Percentiles rank a stretch among this genome's conserved stretches.
These are phyloP conservation scores for Rhizophora apiculata DNA, from an alignment of 345 rosid species.

Conservation along the genomic window DNA sequence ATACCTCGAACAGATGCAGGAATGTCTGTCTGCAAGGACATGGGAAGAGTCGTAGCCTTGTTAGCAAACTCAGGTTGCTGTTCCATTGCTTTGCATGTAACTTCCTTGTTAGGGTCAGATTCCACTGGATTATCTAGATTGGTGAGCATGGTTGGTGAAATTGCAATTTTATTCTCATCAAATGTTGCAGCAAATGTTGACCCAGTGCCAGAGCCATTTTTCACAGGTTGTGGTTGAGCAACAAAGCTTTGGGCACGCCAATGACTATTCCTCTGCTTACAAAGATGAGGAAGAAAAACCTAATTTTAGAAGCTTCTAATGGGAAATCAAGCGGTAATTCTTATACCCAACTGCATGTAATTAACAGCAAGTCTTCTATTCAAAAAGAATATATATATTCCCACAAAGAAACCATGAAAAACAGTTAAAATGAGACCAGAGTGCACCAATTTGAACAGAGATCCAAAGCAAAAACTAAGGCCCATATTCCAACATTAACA, in stretches of 20 bases:
- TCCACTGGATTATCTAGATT: slow-evolving; percentile 46
- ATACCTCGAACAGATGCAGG: slow-evolving; percentile 32
- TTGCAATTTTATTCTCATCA: slow-evolving; percentile 51
- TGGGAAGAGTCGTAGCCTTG: slow-evolving; percentile 37
- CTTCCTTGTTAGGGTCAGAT: slow-evolving; percentile 51
- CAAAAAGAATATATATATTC: too few species aligned
- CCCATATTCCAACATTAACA: neutral
- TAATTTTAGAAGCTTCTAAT: neutral
- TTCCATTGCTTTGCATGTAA: slow-evolving; percentile 41
- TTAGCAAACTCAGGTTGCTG: slow-evolving; percentile 51
- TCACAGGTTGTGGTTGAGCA: slow-evolving; percentile 57
- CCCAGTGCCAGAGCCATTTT: slow-evolving; percentile 69
- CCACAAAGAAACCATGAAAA: too few species aligned
- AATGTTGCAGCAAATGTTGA: slow-evolving; percentile 58
- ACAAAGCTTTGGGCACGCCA: slow-evolving; percentile 72
- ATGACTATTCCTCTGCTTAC: slow-evolving; percentile 76
- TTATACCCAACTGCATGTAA: too few species aligned
- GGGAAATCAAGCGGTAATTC: neutral
- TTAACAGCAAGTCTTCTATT: too few species aligned
- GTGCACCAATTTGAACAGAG: too few species aligned
- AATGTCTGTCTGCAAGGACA: slow-evolving; percentile 29
- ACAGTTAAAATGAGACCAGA: too few species aligned
- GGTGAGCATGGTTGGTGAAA: slow-evolving; percentile 37
- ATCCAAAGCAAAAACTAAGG: neutral
- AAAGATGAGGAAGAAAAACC: neutral